Base-by-base conservation (phyloP, 345 rosid species). In the Nephelium lappaceum region DNA sequence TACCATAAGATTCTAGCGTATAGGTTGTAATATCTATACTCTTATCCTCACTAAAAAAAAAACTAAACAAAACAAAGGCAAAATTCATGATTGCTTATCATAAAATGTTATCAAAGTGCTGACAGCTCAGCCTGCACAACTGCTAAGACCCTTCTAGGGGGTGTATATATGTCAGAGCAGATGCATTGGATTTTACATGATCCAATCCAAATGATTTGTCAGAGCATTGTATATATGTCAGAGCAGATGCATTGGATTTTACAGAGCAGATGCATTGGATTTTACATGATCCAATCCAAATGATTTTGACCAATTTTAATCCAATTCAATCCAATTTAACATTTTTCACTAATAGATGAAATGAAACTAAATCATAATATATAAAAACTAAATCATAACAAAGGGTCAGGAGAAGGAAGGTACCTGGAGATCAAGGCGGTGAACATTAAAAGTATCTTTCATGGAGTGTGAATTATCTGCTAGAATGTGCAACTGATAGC, bases 401-500 rank as follows among this genome's bases (percentile, higher is more conserved):
- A 74, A 11, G 58, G 2, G 11, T 16, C 21, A 27, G 24, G 24
- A 58, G 45, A 75, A 65, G 24, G 49, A 75, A 4, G n/a, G 7
- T 86, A 96, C 99, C 98, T 93, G 95, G 65, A 93, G 84, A 87
- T 96, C 97, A 0, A 96, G 97, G 53, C 93, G 89, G 80, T 96
- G 98, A 70, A 96, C 99, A 77, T 94, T 96, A 78, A 94, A 94
- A 66, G 89, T 93, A 78, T 94, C 97, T 83, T 96, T 94, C 91
- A 91, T 89, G 3, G 97, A 89, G 82, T 96, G 98, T 16, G 98
- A 96, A 83, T 96, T 94, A 79, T 96, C 94, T 6, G 99, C 94
- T 80, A 92, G 79, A 36, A 93, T 91, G 83, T 96, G 94, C 25
- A 97, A 93, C 39, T 97, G 73, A 78, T 96, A 94, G 98, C 99